Conservation (phyloP, 768 basidiomycete genomes). For the Nevesoporus exiguus region DNA sequence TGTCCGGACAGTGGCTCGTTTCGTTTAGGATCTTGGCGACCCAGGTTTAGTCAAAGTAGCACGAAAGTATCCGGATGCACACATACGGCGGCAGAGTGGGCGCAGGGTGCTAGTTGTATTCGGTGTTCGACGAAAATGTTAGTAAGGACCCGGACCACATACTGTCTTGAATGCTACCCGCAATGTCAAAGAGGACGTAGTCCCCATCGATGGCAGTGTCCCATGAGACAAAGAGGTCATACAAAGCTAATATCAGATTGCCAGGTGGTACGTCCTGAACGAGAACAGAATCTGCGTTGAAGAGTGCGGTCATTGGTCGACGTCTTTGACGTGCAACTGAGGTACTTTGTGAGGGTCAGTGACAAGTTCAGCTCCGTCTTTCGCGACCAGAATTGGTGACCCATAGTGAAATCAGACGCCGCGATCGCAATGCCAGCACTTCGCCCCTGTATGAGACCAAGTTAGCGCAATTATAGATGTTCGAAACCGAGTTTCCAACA, state of each 20-base stretch:
- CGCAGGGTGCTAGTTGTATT: too few species aligned
- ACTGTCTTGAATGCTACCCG: too few species aligned
- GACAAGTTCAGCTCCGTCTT: constrained; percentile 10
- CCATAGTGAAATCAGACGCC: constrained; percentile 14
- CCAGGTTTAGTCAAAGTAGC: too few species aligned
- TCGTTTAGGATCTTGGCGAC: too few species aligned
- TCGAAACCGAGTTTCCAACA: constrained; percentile 16
- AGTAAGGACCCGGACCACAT: too few species aligned
- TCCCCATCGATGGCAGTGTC: constrained; percentile 15
- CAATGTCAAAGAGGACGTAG: too few species aligned
- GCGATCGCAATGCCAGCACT: constrained; percentile 15
- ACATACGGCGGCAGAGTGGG: too few species aligned
- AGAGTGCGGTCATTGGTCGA: constrained; percentile 10
- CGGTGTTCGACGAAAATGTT: too few species aligned
- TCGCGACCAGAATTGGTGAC: constrained; percentile 14
- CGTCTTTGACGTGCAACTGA: constrained; percentile 16
- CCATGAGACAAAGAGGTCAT: constrained; percentile 10
- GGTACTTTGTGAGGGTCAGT: constrained; percentile 11
- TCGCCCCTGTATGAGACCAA: constrained; percentile 23
- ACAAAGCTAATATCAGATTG: constrained; percentile 1
- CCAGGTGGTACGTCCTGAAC: constrained; percentile 7
- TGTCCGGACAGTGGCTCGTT: too few species aligned
- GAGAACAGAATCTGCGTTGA: not conserved
- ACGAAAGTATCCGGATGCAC: too few species aligned
- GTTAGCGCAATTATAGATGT: constrained; percentile 23